phyloP scores from a whole-genome alignment of 1,284 basidiomycete genomes.

The Cryptococcus wingfieldii region DNA sequence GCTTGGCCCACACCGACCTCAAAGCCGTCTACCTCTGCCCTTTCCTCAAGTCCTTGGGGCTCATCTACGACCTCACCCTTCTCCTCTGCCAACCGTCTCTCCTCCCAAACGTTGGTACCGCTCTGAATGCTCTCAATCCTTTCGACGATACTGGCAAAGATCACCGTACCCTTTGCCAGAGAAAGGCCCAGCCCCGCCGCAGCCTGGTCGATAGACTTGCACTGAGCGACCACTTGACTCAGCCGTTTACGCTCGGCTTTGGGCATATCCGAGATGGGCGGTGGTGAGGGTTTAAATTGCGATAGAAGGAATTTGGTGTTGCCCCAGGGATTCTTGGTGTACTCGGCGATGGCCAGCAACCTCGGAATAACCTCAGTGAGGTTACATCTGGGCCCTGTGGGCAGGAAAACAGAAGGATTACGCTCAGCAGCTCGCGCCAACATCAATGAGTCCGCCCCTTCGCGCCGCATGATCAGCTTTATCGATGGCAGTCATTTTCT shows the following conservation, averaged over 20 bases:
- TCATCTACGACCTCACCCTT: neutral
- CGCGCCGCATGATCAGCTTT: constrained; percentile 3
- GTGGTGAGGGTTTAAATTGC: constrained; percentile 61
- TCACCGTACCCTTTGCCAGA: constrained; percentile 16
- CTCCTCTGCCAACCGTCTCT: neutral
- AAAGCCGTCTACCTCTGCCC: constrained; percentile 21
- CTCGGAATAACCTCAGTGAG: constrained; percentile 68
- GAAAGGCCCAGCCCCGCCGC: constrained; percentile 48
- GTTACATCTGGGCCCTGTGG: constrained; percentile 63
- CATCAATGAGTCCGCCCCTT: constrained; percentile 90
- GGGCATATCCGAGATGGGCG: constrained; percentile 54
- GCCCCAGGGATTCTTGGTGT: constrained; percentile 72
- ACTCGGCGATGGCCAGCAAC: constrained; percentile 63
- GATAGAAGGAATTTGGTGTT: constrained; percentile 89
- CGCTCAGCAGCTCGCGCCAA: constrained; percentile 90
- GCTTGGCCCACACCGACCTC: constrained; percentile 21
- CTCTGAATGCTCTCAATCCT: constrained; percentile 9
- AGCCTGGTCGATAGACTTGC: constrained; percentile 66
- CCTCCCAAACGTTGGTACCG: constrained; percentile 7
- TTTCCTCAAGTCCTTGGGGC: constrained; percentile 8
- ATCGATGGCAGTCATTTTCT: neutral
- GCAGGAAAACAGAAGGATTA: constrained; percentile 83
- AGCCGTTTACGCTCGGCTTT: constrained; percentile 61
- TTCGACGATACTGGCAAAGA: constrained; percentile 21
- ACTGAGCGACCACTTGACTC: constrained; percentile 57